These are phyloP conservation scores for Xylaria sp. DNA, from an alignment of 495 filamentous ascomycete species.

Conservation along the genomic window DNA sequence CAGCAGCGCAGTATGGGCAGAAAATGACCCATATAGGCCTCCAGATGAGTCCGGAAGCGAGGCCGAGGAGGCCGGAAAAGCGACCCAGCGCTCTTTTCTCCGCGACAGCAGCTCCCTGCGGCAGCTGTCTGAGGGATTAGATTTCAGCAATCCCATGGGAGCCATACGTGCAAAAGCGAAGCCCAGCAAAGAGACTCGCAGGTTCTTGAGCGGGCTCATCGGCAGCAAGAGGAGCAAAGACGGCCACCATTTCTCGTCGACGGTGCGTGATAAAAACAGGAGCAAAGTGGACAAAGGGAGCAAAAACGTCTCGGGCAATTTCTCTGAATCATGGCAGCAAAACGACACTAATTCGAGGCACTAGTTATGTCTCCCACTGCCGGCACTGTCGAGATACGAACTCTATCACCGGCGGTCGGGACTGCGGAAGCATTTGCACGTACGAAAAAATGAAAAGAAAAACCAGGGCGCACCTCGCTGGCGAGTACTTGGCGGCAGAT, in stretches of 20 bases:
- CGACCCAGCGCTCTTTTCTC: conserved; percentile 52
- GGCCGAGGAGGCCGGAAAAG: conserved; percentile 50
- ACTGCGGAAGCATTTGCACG: conserved; percentile 11
- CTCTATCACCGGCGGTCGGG: neutral
- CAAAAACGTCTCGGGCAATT: conserved; percentile 39
- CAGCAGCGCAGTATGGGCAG: conserved; percentile 42
- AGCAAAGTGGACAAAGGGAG: conserved; percentile 45
- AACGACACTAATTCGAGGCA: conserved; percentile 39
- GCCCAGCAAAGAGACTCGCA: conserved; percentile 49
- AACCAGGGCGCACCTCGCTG: neutral
- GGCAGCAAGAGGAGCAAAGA: conserved; percentile 47
- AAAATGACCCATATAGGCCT: conserved; percentile 46
- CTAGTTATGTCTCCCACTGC: conserved; percentile 37
- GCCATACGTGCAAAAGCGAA: conserved; percentile 48
- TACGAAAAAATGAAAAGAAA: neutral
- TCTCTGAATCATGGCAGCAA: conserved; percentile 41
- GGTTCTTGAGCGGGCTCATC: conserved; percentile 58
- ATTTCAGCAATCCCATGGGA: conserved; percentile 41
- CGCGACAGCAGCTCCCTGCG: conserved; percentile 49
- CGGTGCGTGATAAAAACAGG: conserved; percentile 39
- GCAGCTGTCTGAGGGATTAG: conserved; percentile 47
- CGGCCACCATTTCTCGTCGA: conserved; percentile 34
- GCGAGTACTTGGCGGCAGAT: neutral
- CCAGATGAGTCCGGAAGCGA: conserved; percentile 59
- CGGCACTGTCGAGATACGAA: conserved; percentile 10